A percentile compares a stretch with the other conserved stretches of the same genome.
Conservation (phyloP, 768 basidiomycete species). For the Mycena galopus region DNA sequence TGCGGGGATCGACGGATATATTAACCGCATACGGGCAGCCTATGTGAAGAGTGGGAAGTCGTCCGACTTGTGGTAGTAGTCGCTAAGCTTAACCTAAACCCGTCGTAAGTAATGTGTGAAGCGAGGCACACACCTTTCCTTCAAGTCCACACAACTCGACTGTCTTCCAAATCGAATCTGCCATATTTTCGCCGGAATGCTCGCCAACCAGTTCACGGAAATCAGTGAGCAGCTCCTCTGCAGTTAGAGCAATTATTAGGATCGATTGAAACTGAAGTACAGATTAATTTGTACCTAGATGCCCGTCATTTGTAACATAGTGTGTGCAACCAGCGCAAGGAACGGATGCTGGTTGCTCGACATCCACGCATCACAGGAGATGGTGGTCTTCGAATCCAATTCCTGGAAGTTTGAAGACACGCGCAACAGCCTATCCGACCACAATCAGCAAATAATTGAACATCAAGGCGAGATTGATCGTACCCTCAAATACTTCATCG, state of each 20-base stretch:
- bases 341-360: constrained; percentile 6
- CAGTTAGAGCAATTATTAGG: background rate
- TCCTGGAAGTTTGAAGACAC: too few relatives aligned
- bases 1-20: too few relatives aligned
- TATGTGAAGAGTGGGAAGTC: too few relatives aligned
- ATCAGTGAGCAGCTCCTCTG: background rate
- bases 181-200: background rate
- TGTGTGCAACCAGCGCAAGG: background rate
- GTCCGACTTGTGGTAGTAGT: too few relatives aligned
- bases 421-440: constrained; percentile 8
- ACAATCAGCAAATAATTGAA: too few relatives aligned
- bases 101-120: too few relatives aligned
- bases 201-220: too few relatives aligned
- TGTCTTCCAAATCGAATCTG: background rate
- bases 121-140: too few relatives aligned
- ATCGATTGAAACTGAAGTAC: background rate
- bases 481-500: constrained; percentile 71
- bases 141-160: background rate
- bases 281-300: too few relatives aligned
- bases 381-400: too few relatives aligned
- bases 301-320: constrained; percentile 1
- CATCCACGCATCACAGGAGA: background rate
- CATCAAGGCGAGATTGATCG: constrained; percentile 23
- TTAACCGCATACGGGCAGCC: too few relatives aligned
- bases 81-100: too few relatives aligned